Percentiles rank a stretch among this genome's conserved stretches.
Evolutionary conservation across 2,329 filamentous ascomycete species (phyloP).

Genomic region (Epichloe elymi): DNA sequence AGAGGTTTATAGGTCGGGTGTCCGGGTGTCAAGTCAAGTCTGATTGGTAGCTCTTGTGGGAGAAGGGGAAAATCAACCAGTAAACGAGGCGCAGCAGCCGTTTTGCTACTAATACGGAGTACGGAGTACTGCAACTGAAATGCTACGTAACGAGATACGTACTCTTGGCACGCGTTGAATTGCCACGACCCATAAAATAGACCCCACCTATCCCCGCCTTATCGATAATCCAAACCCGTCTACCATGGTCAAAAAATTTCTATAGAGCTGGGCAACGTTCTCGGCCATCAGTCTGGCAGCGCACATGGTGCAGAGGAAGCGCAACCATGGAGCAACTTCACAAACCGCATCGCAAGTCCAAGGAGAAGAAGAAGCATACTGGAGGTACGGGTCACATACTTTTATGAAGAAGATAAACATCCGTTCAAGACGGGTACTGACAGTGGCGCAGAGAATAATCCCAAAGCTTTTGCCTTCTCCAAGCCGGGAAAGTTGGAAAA

Average conservation of each 20-base stretch:
- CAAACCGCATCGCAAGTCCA: constrained; percentile 71
- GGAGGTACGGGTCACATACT: constrained; percentile 34
- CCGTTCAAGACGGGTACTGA: constrained; percentile 6
- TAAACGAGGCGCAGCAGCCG: no score
- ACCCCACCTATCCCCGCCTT: not conserved
- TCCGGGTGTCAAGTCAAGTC: no score
- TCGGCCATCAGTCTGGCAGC: not conserved
- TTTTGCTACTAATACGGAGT: no score
- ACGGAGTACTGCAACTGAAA: no score
- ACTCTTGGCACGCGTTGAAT: not conserved
- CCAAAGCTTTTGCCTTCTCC: constrained; percentile 79
- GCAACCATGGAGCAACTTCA: constrained; percentile 64
- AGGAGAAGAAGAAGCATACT: constrained; percentile 66
- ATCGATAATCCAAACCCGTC: constrained; percentile 2
- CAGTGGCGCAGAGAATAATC: constrained; percentile 50
- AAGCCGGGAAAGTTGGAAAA: constrained; percentile 70
- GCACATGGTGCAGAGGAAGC: constrained; percentile 2
- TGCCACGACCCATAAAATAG: not conserved
- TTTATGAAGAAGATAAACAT: no score
- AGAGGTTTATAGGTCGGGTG: no score
- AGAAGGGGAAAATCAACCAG: no score
- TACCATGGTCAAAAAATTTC: constrained; percentile 3
- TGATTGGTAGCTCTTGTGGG: no score
- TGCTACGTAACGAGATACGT: not conserved
- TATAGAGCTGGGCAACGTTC: not conserved